Evolutionary conservation across 2,329 filamentous ascomycete genomes (phyloP).

Genomic region (Exophiala aquamarina): DNA sequence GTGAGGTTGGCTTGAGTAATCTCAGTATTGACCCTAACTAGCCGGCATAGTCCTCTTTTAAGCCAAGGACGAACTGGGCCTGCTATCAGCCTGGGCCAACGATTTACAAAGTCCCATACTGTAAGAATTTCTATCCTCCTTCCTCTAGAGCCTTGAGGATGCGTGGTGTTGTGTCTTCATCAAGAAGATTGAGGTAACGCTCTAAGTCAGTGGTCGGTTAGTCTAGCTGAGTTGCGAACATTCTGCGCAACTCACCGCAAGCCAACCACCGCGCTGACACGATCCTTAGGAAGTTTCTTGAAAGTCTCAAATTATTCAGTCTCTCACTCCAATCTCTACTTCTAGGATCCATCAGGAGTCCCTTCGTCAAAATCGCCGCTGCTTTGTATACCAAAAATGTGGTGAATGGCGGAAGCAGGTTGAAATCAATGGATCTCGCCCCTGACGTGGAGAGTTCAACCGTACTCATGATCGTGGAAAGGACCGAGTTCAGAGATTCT

Average conservation of each 20-base stretch:
- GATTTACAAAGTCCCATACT: too few species aligned
- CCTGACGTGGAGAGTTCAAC: neutral
- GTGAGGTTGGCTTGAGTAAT: too few species aligned
- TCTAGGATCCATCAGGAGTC: neutral
- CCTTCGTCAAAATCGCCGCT: neutral
- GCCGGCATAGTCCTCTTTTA: too few species aligned
- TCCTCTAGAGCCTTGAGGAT: neutral
- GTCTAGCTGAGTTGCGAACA: too few species aligned
- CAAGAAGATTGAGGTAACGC: constrained; percentile 4
- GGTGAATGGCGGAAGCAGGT: neutral
- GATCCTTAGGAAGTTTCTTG: neutral
- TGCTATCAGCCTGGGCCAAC: too few species aligned
- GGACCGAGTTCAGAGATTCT: neutral
- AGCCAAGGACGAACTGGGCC: too few species aligned
- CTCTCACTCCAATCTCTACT: neutral
- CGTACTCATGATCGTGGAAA: neutral
- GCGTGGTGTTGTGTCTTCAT: constrained; percentile 3
- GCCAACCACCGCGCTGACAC: neutral
- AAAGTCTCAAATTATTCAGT: neutral
- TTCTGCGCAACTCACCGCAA: neutral
- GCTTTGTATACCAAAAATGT: constrained; percentile 5
- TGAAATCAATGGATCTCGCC: neutral
- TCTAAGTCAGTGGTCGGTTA: neutral
- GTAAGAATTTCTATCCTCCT: too few species aligned
- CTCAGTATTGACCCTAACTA: too few species aligned